These are phyloP conservation scores for Obelidium mucronatum DNA, from an alignment of 192 early-diverging fungal genomes.

Conservation along the genomic window DNA sequence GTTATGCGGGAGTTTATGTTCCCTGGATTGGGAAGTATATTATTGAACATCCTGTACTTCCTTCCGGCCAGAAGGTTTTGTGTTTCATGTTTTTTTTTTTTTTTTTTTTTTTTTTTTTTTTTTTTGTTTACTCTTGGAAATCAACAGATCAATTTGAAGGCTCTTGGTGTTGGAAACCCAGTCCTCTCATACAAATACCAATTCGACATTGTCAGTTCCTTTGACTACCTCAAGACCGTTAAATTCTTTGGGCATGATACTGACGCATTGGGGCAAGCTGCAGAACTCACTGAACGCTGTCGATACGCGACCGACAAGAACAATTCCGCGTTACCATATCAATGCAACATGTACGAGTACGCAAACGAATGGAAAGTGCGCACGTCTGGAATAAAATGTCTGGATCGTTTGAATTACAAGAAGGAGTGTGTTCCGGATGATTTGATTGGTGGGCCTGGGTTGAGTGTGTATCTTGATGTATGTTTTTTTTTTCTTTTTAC, in stretches of 20 bases:
- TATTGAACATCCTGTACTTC: background rate
- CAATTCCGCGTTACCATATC: background rate
- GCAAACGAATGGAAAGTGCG: slow-evolving; percentile 12
- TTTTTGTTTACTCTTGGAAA: too few relatives aligned
- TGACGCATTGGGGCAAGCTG: slow-evolving; percentile 24
- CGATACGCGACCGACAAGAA: background rate
- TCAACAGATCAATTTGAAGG: slow-evolving; percentile 50
- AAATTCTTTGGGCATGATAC: slow-evolving; percentile 11
- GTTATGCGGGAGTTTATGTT: slow-evolving; percentile 50
- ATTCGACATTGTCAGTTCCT: slow-evolving; percentile 30
- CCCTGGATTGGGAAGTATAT: slow-evolving; percentile 45
- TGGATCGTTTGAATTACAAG: slow-evolving; percentile 18
- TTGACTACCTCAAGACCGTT: slow-evolving; percentile 39
- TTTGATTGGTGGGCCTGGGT: slow-evolving; percentile 10
- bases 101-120: too few relatives aligned
- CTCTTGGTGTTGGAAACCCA: slow-evolving; percentile 58
- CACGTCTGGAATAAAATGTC: background rate
- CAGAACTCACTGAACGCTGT: slow-evolving; percentile 1
- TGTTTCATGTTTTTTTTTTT: background rate
- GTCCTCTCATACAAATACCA: slow-evolving; percentile 47
- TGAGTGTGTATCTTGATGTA: slow-evolving; percentile 8
- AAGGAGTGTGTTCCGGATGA: background rate
- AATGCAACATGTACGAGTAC: slow-evolving; percentile 17
- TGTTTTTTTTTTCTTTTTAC: background rate
- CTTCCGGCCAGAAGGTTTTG: background rate